Evolutionary conservation across 306 rosid genomes (phyloP).

Genomic region (Datisca glomerata): DNA sequence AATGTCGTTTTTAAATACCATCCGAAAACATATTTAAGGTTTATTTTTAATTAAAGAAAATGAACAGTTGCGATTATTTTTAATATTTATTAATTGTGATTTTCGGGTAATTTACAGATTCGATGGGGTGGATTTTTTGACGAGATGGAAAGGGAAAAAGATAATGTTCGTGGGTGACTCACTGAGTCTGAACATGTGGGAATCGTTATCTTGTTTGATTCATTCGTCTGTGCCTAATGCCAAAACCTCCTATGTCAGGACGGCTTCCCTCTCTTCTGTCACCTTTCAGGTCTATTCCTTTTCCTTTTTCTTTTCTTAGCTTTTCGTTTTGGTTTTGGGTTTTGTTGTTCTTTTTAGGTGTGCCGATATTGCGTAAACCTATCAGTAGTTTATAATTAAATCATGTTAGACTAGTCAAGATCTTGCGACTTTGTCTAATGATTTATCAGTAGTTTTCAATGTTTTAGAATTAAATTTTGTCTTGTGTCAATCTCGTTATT

Average conservation of each 20-base stretch:
- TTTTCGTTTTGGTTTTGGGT: neutral
- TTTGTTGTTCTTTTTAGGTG: too few relatives aligned
- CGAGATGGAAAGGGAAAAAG: constrained; percentile 68
- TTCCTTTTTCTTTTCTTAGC: neutral
- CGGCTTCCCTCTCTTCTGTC: constrained; percentile 30
- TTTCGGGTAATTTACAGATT: constrained; percentile 44
- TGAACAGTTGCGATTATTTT: too few relatives aligned
- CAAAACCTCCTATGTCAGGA: constrained; percentile 35
- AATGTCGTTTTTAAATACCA: too few relatives aligned
- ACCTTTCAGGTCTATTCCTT: constrained; percentile 44
- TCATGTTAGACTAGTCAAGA: too few relatives aligned
- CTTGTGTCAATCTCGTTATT: neutral
- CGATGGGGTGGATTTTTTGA: constrained; percentile 51
- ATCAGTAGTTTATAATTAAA: too few relatives aligned
- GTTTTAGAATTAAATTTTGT: neutral
- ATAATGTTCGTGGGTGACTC: constrained; percentile 99
- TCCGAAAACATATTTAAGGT: too few relatives aligned
- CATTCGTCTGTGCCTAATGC: constrained; percentile 74
- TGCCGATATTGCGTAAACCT: too few relatives aligned
- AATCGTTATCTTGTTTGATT: constrained; percentile 80
- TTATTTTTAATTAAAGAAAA: too few relatives aligned
- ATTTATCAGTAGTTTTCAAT: neutral
- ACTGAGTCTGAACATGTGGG: constrained; percentile 96
- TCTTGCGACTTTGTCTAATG: neutral
- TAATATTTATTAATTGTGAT: too few relatives aligned